Evolutionary conservation across 768 basidiomycete species (phyloP).

Genomic region (Scleroderma bovista): DNA sequence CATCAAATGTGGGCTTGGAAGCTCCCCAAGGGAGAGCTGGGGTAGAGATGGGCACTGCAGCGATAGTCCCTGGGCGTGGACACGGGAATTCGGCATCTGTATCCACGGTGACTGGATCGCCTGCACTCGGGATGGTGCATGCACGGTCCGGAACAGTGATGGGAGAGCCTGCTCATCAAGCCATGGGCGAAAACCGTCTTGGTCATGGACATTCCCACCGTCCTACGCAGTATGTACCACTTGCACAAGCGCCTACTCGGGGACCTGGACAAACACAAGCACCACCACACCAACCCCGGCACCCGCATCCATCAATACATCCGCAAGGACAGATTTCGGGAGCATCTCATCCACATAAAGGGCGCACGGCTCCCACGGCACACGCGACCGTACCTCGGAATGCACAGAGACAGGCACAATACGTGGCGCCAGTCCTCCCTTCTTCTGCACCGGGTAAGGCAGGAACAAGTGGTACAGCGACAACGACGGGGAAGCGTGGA

Average conservation of each 20-base stretch:
- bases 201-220: too few species aligned
- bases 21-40: background rate
- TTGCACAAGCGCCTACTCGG: background rate
- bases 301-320: background rate
- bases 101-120: slow-evolving; percentile 19
- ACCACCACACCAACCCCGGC: background rate
- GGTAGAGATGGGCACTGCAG: background rate
- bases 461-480: background rate
- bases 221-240: background rate
- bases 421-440: background rate
- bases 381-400: background rate
- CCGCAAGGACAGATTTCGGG: background rate
- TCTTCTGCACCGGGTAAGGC: background rate
- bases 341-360: background rate
- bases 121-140: background rate
- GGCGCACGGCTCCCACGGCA: background rate
- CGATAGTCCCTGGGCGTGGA: background rate
- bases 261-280: background rate
- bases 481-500: slow-evolving; percentile 14
- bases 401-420: background rate
- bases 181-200: background rate
- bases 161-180: background rate
- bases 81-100: slow-evolving; percentile 21
- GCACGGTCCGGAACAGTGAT: background rate
- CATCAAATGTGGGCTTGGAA: background rate